Evolutionary conservation across 345 rosid genomes (phyloP), one percentile per base, ranked within the genome.

Genomic region (Dovyalis caffra): DNA sequence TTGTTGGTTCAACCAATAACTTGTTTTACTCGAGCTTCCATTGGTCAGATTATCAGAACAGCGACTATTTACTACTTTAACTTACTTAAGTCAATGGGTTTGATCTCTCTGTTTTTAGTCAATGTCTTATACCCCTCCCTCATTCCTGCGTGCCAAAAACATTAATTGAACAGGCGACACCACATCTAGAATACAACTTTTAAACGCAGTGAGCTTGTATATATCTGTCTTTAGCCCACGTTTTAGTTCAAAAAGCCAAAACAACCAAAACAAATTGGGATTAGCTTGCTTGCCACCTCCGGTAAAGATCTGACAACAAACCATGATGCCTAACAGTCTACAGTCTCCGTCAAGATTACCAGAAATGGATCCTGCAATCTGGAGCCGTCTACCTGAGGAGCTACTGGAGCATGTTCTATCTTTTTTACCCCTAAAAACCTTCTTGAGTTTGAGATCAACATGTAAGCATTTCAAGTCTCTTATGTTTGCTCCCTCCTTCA

Each of bases 321-420:
- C 65, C 32, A 25, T 29, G 73, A 38, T 38, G 14, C 61, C 28
- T 12, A 16, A 51, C 32, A n/a, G 40, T 57, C 21, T 68, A 20
- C 76, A 70, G 28, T 65, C 75, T 23, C 66, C 71, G n/a, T 0
- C 73, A 1, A 65, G 14, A 21, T 82, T 75, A 1, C 45, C 56
- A 3, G 70, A 68, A 0, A 91, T 95, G 99, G 97, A 95, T 83
- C 94, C 97, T 3, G 75, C 18, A 40, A 84, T 95, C 73, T 95
- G 99, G 99, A 85, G 94, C 83, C 70, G 66, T 23, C 74, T 92
- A 69, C 97, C 97, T 2, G 71, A 32, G 70, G 97, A 95, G 61
- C 74, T 95, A 34, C 86, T 95, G 0, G 97, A 92, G 32, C 86
- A 74, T 49, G 72, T 90, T 26, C 77, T 95, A 57, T 85, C 88